These are phyloP conservation scores for Bruguiera hainesii DNA, from an alignment of 441 rosid species.

Conservation along the genomic window DNA sequence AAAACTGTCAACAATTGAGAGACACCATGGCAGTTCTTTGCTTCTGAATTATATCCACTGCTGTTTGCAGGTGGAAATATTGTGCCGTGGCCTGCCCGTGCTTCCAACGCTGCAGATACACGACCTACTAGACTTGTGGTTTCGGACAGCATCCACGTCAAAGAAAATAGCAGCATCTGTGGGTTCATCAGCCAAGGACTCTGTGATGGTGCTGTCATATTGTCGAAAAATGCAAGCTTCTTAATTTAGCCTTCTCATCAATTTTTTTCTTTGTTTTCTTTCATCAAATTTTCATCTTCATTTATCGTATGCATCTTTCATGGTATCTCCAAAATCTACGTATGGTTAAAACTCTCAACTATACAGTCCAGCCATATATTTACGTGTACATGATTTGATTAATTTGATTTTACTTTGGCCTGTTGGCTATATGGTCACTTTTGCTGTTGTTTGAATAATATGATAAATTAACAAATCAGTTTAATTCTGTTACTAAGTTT, in stretches of 20 bases:
- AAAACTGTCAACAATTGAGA: not conserved
- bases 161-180: slow-evolving; percentile 44
- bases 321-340: too few relatives aligned
- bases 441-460: too few relatives aligned
- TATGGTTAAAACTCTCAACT: too few relatives aligned
- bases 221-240: slow-evolving; percentile 40
- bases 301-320: too few relatives aligned
- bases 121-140: slow-evolving; percentile 59
- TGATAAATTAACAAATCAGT: too few relatives aligned
- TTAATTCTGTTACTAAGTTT: too few relatives aligned
- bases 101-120: slow-evolving; percentile 44
- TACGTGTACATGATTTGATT: too few relatives aligned
- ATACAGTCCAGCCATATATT: too few relatives aligned
- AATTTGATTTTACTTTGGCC: too few relatives aligned
- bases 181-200: slow-evolving; percentile 65
- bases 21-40: too few relatives aligned
- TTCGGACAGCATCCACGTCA: slow-evolving; percentile 39
- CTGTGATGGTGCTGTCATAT: slow-evolving; percentile 65
- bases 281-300: not conserved
- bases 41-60: not conserved
- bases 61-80: slow-evolving; percentile 50
- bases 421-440: too few relatives aligned
- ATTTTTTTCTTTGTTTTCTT: not conserved
- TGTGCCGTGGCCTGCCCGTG: slow-evolving; percentile 54
- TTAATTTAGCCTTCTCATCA: not conserved